These are phyloP conservation scores for Pseudovirgaria hyperparasitica DNA, from an alignment of 2,329 filamentous ascomycete genomes.

Conservation along the genomic window DNA sequence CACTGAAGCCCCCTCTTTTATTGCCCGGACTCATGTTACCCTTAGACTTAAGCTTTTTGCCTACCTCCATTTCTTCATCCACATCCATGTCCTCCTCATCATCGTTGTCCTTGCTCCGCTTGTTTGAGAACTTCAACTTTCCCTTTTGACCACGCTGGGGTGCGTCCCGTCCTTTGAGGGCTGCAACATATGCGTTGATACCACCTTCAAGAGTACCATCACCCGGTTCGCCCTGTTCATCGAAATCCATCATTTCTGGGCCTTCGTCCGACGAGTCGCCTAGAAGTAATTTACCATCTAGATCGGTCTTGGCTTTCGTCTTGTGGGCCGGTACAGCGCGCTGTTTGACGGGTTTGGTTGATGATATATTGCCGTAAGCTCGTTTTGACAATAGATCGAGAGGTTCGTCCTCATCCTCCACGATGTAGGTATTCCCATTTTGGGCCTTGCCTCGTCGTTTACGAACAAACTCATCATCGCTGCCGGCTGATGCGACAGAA, in stretches of 20 bases:
- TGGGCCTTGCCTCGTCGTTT: slow-evolving; percentile 24
- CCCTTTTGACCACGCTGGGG: slow-evolving; percentile 45
- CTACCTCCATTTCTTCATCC: slow-evolving; percentile 23
- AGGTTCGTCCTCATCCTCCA: slow-evolving; percentile 89
- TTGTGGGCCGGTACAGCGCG: slow-evolving; percentile 35
- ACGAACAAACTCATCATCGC: slow-evolving; percentile 41
- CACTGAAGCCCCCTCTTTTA: slow-evolving; percentile 18
- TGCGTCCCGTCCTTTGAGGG: slow-evolving; percentile 47
- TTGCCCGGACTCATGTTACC: slow-evolving; percentile 12
- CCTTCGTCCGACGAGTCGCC: slow-evolving; percentile 34
- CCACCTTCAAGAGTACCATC: slow-evolving; percentile 33
- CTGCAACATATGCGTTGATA: slow-evolving; percentile 49
- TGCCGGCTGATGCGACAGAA: slow-evolving; percentile 49
- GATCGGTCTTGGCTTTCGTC: slow-evolving; percentile 39
- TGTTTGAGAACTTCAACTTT: slow-evolving; percentile 47
- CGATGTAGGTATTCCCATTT: slow-evolving; percentile 61
- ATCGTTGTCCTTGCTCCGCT: slow-evolving; percentile 26
- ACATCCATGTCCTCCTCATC: slow-evolving; percentile 35
- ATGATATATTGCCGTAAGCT: slow-evolving; percentile 84
- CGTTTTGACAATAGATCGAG: slow-evolving; percentile 84
- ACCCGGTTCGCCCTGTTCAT: slow-evolving; percentile 30
- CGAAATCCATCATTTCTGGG: slow-evolving; percentile 48
- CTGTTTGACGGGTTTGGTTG: slow-evolving; percentile 63
- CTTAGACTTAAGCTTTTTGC: slow-evolving; percentile 22
- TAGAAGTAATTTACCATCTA: slow-evolving; percentile 72